Base-by-base conservation (phyloP, 2,329 filamentous ascomycete genomes). In the Fulvia fulva region DNA sequence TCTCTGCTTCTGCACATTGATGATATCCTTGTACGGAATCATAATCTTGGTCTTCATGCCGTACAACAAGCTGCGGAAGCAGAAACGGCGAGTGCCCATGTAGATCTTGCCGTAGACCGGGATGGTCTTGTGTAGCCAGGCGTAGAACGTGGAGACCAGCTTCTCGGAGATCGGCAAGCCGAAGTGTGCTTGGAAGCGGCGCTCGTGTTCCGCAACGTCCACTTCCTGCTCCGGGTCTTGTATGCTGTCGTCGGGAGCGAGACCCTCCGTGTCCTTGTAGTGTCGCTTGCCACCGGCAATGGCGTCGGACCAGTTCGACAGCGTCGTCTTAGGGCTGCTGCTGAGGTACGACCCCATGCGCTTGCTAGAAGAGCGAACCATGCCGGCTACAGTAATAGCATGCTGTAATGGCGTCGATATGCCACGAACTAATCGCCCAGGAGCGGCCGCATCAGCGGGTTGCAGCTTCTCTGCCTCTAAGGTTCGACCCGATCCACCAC, bases 91-190 rank as follows among this genome's bases (percentile, higher is more conserved):
- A 65, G 91, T 86, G 70, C 94, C 92, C 65, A 97, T 87, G 74
- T 99, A 99, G 32, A 97, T 89, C 75, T 97, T 99, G 67, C 94
- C 94, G 68, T 97, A 97, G 1, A 97, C 81, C 2, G 94, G 94
- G 28, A 97, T 75, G 0, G 96, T 90, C 2, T 92, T 86, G 66
- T 95, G 86, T n/a, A 97, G 81, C 70, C 89, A 90, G n/a, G 90
- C 91, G 74, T 91, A 97, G 74, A 94, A 97, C 0, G 91, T 90
- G 1, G 93, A 92, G 62, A 90, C 86, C 1, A 99, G 83, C 70
- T 85, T 88, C 71, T 99, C 94, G 0, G 85, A 85, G 32, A 86
- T 80, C 0, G 92, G 90, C n/a, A 97, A 80, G 1, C 91, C 90
- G 76, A 99, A 99, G 69, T 97, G 91, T 1, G 87, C 84, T 46